phyloP scores from a whole-genome alignment of 176 grass and related monocot genomes.

The Urochloa ruziziensis region DNA sequence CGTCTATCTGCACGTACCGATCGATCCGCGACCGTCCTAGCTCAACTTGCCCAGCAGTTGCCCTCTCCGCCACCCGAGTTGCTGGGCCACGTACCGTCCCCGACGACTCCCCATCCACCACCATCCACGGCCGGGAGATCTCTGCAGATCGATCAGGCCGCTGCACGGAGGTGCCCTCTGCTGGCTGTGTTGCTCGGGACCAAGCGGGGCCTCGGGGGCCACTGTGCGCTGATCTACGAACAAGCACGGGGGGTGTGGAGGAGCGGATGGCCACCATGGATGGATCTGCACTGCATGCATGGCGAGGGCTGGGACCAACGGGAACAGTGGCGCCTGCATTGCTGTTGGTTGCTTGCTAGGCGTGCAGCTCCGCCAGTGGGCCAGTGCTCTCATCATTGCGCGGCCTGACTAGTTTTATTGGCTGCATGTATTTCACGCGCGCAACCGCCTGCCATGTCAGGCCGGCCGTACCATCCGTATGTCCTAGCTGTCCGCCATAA shows the following conservation, averaged over 20 bases:
- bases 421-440: neutral
- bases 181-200: no score
- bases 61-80: no score
- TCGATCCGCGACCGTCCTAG: no score
- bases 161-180: no score
- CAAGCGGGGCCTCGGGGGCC: no score
- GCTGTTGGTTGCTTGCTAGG: neutral
- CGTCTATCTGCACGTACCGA: no score
- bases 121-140: no score
- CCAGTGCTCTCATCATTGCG: neutral
- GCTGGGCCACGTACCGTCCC: no score
- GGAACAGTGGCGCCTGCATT: neutral
- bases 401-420: no score
- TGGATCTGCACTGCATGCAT: neutral
- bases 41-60: no score
- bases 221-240: neutral
- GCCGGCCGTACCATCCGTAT: neutral
- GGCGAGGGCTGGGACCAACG: neutral
- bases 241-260: neutral
- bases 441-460: neutral
- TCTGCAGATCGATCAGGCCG: no score
- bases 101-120: no score
- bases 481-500: neutral
- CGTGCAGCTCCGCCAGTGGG: neutral
- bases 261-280: neutral